phyloP scores from a whole-genome alignment of 257 asterid species.

The Anisodus tanguticus region DNA sequence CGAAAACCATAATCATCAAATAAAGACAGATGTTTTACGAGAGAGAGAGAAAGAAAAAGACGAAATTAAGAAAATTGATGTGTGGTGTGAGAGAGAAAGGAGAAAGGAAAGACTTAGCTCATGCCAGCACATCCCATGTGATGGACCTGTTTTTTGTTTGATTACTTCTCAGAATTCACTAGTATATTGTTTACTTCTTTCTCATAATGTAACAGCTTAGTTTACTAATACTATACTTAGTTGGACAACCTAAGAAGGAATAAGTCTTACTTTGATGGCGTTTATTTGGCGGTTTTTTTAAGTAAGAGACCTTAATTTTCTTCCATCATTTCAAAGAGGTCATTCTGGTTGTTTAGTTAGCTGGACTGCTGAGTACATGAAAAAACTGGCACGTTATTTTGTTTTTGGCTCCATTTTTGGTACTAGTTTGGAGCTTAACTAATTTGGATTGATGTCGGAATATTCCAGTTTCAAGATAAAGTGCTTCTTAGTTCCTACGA shows the following conservation, averaged over 20 bases:
- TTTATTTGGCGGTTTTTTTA: neutral
- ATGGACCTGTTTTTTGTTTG: constrained; percentile 30
- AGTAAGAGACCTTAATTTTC: neutral
- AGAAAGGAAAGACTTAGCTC: constrained; percentile 22
- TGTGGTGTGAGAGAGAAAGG: neutral
- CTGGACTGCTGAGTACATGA: neutral
- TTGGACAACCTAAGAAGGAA: neutral
- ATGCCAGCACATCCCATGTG: constrained; percentile 58
- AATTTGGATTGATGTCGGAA: too few species aligned
- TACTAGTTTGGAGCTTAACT: too few species aligned
- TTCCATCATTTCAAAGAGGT: neutral
- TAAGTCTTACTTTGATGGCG: constrained; percentile 21
- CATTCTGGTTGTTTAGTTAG: neutral
- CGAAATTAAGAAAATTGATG: neutral
- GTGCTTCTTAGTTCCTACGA: too few species aligned
- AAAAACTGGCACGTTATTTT: neutral
- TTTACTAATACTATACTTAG: constrained; percentile 18
- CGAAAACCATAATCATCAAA: too few species aligned
- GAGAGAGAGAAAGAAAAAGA: neutral
- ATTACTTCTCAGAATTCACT: constrained; percentile 33
- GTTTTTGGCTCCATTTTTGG: fast-evolving
- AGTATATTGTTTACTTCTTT: neutral
- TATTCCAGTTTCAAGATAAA: too few species aligned
- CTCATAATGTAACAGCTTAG: constrained; percentile 37
- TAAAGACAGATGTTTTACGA: neutral